A percentile compares a stretch with the other conserved stretches of the same genome.
These are phyloP conservation scores for Umbelopsis ramanniana DNA, from an alignment of 192 early-diverging fungal genomes.

Conservation along the genomic window DNA sequence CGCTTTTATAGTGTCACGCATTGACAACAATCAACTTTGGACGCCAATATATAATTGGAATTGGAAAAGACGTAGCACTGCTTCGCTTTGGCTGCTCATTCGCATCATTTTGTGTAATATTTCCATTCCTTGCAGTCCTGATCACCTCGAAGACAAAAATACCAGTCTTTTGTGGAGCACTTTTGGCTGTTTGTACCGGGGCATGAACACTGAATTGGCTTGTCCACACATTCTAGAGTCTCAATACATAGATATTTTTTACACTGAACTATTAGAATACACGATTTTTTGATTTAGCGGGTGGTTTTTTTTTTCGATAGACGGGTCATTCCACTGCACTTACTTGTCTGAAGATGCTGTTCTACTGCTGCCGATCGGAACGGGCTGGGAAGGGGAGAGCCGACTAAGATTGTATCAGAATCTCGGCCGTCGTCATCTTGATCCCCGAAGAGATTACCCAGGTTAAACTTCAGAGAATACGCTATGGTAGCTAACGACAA, in stretches of 20 bases:
- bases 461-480: background rate
- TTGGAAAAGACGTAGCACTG: background rate
- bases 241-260: slow-evolving; percentile 13
- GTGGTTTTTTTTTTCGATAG: background rate
- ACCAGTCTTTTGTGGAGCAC: slow-evolving; percentile 24
- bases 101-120: background rate
- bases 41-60: background rate
- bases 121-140: slow-evolving; percentile 12
- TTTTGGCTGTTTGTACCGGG: slow-evolving; percentile 12
- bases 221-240: slow-evolving; percentile 13
- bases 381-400: background rate
- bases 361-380: background rate
- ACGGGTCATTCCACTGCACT: background rate
- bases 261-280: slow-evolving; percentile 3
- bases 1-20: background rate
- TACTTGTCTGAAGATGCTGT: background rate
- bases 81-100: background rate
- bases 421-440: background rate
- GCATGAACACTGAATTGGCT: slow-evolving; percentile 24
- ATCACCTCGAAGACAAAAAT: slow-evolving; percentile 26
- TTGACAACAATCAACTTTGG: background rate
- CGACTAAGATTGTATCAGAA: background rate
- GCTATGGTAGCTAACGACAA: background rate
- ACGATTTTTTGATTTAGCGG: background rate
- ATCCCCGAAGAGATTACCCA: slow-evolving; percentile 9